Percentiles rank a stretch among this genome's conserved stretches.
Evolutionary conservation across 306 rosid genomes (phyloP).

Genomic region (Casuarina cunninghamiana): DNA sequence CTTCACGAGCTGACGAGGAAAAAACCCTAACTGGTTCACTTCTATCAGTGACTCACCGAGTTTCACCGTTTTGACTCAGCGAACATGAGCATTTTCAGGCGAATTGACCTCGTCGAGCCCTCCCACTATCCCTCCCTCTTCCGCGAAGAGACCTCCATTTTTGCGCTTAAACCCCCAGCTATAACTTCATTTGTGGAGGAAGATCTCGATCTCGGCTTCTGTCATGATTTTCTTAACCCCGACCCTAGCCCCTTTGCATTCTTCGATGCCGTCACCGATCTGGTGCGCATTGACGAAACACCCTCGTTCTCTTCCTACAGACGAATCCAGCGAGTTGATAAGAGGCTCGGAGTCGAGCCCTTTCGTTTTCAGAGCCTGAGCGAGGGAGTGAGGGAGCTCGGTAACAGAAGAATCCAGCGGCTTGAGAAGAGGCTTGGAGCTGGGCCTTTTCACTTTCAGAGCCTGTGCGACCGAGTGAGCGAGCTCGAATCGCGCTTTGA

Average conservation of each 20-base stretch:
- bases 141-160: conserved; percentile 47
- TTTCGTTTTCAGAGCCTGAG: conserved; percentile 42
- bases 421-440: conserved; percentile 46
- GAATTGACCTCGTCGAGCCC: conserved; percentile 56
- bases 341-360: conserved; percentile 40
- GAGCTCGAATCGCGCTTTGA: conserved; percentile 75
- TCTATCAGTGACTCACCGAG: conserved; percentile 22
- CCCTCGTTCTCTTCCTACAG: conserved; percentile 36
- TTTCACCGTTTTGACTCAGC: conserved; percentile 30
- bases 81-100: conserved; percentile 61
- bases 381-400: too few species aligned
- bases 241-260: conserved; percentile 22
- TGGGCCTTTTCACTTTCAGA: conserved; percentile 42
- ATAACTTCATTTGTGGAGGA: conserved; percentile 59
- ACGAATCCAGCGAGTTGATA: conserved; percentile 51
- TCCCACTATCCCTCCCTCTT: conserved; percentile 28
- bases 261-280: conserved; percentile 53
- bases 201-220: conserved; percentile 37
- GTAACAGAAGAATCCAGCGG: conserved; percentile 43
- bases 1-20: not conserved
- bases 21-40: conserved; percentile 12
- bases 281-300: conserved; percentile 39
- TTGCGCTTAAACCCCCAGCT: conserved; percentile 36
- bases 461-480: conserved; percentile 58
- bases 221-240: conserved; percentile 28